These are phyloP conservation scores for Protomyces macrosporus DNA, from an alignment of 1,139 yeast species.

Conservation along the genomic window DNA sequence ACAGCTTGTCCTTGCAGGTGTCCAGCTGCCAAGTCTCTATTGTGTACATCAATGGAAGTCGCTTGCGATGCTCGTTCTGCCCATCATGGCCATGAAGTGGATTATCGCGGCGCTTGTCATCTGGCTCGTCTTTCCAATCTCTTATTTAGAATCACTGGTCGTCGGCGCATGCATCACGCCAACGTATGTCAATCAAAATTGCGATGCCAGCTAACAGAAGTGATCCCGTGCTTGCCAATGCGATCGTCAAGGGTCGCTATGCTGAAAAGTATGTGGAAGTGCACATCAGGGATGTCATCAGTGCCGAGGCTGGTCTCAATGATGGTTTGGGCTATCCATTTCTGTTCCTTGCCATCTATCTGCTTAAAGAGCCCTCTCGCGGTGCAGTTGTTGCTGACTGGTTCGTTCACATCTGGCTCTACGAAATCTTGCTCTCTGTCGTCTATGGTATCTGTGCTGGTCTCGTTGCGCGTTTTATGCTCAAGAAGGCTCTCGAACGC, in stretches of 20 bases:
- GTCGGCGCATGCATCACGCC: conserved; percentile 18
- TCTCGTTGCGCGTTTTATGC: conserved; percentile 35
- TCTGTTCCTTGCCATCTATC: conserved; percentile 39
- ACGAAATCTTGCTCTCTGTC: conserved; percentile 40
- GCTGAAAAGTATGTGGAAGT: conserved; percentile 41
- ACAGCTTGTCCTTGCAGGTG: conserved; percentile 44
- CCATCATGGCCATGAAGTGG: conserved; percentile 46
- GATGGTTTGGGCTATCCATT: conserved; percentile 45
- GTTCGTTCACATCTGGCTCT: conserved; percentile 40
- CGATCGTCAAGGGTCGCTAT: conserved; percentile 44
- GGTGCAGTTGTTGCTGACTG: conserved; percentile 38
- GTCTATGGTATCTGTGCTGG: conserved; percentile 41
- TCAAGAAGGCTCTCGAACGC: conserved; percentile 34
- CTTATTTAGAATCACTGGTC: conserved; percentile 12
- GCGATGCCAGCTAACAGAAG: conserved; percentile 42
- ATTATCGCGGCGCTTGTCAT: conserved; percentile 41
- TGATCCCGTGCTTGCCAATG: conserved; percentile 46
- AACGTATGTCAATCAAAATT: not conserved
- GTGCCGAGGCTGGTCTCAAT: conserved; percentile 44
- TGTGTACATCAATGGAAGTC: conserved; percentile 38
- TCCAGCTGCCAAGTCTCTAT: conserved; percentile 44
- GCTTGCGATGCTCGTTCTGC: conserved; percentile 40
- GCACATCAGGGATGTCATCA: conserved; percentile 37
- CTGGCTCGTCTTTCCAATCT: conserved; percentile 38
- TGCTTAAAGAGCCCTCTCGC: conserved; percentile 36